phyloP scores from a whole-genome alignment of 257 asterid species.

The Nicotiana tomentosiformis region DNA sequence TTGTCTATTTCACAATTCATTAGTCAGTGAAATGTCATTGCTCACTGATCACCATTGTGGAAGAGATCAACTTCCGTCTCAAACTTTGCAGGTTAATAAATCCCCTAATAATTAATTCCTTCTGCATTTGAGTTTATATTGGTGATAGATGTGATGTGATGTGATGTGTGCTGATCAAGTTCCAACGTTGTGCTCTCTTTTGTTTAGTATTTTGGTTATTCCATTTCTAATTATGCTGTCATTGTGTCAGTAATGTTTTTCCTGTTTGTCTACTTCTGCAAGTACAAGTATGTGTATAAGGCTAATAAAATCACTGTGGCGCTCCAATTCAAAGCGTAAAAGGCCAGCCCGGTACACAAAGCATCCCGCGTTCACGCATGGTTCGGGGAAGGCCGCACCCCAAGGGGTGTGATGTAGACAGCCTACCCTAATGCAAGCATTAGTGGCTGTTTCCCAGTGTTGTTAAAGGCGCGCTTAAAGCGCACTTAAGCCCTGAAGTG shows the following conservation, averaged over 20 bases:
- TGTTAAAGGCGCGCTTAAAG: too few relatives aligned
- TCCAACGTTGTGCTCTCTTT: not conserved
- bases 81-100: slow-evolving; percentile 58
- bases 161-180: not conserved
- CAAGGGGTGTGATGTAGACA: too few relatives aligned
- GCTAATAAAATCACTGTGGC: not conserved
- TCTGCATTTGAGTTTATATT: not conserved
- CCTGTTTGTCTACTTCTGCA: not conserved
- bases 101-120: not conserved
- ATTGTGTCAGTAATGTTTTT: not conserved
- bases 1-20: slow-evolving; percentile 70
- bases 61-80: slow-evolving; percentile 63
- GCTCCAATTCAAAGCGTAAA: not conserved
- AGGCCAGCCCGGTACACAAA: too few relatives aligned
- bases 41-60: slow-evolving; percentile 77
- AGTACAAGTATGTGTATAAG: not conserved
- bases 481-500: too few relatives aligned
- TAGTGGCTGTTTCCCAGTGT: too few relatives aligned
- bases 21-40: slow-evolving; percentile 54
- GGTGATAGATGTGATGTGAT: not conserved
- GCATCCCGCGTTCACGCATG: too few relatives aligned
- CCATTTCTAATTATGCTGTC: not conserved
- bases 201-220: not conserved
- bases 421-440: too few relatives aligned
- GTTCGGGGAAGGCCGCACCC: too few relatives aligned